Evolutionary conservation across 345 rosid genomes (phyloP).

Genomic region (Anastatica hierochuntica): DNA sequence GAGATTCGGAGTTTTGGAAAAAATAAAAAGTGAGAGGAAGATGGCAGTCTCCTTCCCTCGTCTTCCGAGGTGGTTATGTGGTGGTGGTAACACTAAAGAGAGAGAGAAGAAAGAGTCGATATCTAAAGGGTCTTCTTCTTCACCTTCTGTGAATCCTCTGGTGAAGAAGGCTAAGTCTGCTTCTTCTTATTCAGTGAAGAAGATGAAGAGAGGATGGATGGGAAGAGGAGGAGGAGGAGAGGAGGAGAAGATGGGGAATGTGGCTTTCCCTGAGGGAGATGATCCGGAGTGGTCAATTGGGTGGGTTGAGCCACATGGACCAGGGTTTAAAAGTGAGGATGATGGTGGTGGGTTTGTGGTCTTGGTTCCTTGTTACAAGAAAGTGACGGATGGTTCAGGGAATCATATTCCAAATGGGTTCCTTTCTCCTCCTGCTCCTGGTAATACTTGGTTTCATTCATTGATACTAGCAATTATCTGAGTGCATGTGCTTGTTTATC

Average conservation of each 20-base stretch:
- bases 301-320: constrained; percentile 77
- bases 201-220: constrained; percentile 22
- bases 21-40: no score
- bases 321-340: constrained; percentile 42
- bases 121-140: constrained; percentile 12
- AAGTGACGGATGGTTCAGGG: constrained; percentile 30
- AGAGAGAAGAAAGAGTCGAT: constrained; percentile 35
- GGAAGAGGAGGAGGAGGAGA: constrained; percentile 22
- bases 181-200: constrained; percentile 19
- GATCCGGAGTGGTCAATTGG: constrained; percentile 90
- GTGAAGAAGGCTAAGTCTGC: constrained; percentile 17
- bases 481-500: no score
- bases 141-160: no score
- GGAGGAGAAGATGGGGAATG: constrained; percentile 29
- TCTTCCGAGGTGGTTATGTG: constrained; percentile 45
- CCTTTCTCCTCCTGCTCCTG: constrained; percentile 41
- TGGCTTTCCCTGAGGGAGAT: constrained; percentile 54
- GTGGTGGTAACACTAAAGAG: no score
- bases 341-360: constrained; percentile 56
- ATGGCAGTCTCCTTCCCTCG: constrained; percentile 32
- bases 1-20: constrained; percentile 13
- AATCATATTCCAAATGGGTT: constrained; percentile 41
- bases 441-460: constrained; percentile 28
- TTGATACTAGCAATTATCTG: no score
- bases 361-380: constrained; percentile 62